Evolutionary conservation across 2,329 filamentous ascomycete species (phyloP).

Genomic region (Pestalotiopsis sp.): DNA sequence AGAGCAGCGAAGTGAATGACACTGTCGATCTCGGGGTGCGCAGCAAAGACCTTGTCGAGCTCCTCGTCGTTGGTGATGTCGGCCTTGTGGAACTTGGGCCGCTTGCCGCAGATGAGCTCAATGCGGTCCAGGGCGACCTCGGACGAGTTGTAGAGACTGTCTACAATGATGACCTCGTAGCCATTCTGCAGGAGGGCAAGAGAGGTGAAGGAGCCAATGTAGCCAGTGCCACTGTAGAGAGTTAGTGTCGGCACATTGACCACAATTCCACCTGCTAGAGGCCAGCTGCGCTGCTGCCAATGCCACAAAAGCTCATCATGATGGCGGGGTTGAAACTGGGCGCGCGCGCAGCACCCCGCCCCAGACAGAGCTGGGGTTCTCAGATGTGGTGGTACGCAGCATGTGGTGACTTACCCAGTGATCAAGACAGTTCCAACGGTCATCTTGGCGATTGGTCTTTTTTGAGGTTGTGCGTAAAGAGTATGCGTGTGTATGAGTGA

Average conservation of each 20-base stretch:
- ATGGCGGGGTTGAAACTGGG: conserved; percentile 17
- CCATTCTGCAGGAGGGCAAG: conserved; percentile 89
- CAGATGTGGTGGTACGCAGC: background rate
- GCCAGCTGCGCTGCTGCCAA: background rate
- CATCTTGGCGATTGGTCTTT: conserved; percentile 53
- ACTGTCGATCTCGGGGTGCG: conserved; percentile 92
- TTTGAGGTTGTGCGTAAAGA: background rate
- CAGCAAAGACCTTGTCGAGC: conserved; percentile 84
- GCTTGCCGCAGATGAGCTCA: conserved; percentile 88
- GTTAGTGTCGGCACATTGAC: conserved; percentile 14
- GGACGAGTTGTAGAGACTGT: conserved; percentile 97
- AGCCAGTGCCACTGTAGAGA: conserved; percentile 82
- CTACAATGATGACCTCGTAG: conserved; percentile 95
- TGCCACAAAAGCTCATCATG: background rate
- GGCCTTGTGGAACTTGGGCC: conserved; percentile 79
- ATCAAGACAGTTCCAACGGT: conserved; percentile 85
- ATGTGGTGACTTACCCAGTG: conserved; percentile 72
- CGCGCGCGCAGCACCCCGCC: background rate
- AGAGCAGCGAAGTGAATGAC: conserved; percentile 98
- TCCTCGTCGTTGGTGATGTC: conserved; percentile 86
- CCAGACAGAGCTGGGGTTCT: background rate
- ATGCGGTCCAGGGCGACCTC: conserved; percentile 91
- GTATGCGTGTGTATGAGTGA: background rate
- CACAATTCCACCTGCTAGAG: background rate
- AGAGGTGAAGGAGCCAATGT: conserved; percentile 97